Evolutionary conservation across 805 yeast species (phyloP).

Genomic region (Ogataea nonfermentans): DNA sequence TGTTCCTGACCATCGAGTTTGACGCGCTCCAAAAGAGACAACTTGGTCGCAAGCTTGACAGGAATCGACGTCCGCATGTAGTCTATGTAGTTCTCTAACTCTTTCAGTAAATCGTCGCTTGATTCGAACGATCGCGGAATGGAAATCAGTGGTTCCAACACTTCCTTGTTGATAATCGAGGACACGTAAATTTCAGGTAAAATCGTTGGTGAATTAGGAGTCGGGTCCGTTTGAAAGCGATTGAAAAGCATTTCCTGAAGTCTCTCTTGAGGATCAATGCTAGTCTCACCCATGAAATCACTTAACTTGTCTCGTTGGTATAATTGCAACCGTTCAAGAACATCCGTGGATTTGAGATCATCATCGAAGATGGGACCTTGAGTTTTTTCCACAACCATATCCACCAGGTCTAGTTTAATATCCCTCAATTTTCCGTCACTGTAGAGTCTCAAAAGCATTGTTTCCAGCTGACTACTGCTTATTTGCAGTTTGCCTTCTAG

Average conservation of each 20-base stretch:
- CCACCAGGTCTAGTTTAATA: slow-evolving; percentile 28
- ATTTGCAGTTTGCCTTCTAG: slow-evolving; percentile 24
- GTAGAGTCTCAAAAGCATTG: slow-evolving; percentile 26
- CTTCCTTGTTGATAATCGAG: slow-evolving; percentile 11
- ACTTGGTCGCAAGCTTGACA: slow-evolving; percentile 1
- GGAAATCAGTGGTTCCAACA: slow-evolving; percentile 14
- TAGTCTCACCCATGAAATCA: not conserved
- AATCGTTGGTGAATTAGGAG: slow-evolving; percentile 10
- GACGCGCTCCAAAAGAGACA: slow-evolving; percentile 23
- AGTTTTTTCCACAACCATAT: slow-evolving; percentile 17
- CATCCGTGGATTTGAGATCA: slow-evolving; percentile 8
- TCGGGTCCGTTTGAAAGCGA: slow-evolving; percentile 7
- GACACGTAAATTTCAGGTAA: slow-evolving; percentile 11
- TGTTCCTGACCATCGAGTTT: slow-evolving; percentile 17
- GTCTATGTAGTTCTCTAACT: slow-evolving; percentile 10
- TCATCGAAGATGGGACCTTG: slow-evolving; percentile 8
- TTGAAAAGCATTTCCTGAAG: slow-evolving; percentile 5
- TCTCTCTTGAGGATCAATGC: slow-evolving; percentile 1
- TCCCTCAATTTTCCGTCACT: slow-evolving; percentile 25
- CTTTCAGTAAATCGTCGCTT: slow-evolving; percentile 16
- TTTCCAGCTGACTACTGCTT: slow-evolving; percentile 19
- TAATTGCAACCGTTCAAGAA: slow-evolving; percentile 16
- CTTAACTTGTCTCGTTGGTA: slow-evolving; percentile 6
- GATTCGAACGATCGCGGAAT: slow-evolving; percentile 12
- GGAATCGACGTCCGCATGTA: slow-evolving; percentile 22